Evolutionary conservation across 345 rosid genomes (phyloP).

Genomic region (Brassica napus): DNA sequence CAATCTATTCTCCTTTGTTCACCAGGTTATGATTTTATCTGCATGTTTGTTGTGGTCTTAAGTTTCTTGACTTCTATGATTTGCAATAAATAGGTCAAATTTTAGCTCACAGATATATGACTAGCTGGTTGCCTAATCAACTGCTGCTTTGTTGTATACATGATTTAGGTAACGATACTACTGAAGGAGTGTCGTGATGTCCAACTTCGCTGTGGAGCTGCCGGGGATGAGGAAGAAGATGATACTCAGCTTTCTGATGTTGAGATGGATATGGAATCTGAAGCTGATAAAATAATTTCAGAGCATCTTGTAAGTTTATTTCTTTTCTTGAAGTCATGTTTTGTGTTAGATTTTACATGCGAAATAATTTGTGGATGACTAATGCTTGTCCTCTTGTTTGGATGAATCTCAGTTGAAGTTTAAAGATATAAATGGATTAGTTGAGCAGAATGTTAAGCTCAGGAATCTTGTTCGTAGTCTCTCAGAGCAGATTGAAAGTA

Average conservation of each 20-base stretch:
- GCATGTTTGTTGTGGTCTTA: conserved; percentile 21
- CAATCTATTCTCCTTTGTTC: conserved; percentile 8
- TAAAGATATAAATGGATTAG: conserved; percentile 90
- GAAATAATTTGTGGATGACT: conserved; percentile 7
- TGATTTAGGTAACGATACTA: conserved; percentile 75
- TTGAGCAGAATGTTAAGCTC: conserved; percentile 94
- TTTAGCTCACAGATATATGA: conserved; percentile 13
- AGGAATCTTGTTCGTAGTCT: conserved; percentile 84
- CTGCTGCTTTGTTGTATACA: conserved; percentile 22
- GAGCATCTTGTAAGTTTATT: conserved; percentile 65
- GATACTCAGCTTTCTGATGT: conserved; percentile 40
- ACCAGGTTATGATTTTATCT: conserved; percentile 15
- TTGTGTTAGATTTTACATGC: conserved; percentile 18
- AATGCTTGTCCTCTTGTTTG: conserved; percentile 27
- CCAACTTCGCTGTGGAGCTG: conserved; percentile 83
- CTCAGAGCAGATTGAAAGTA: conserved; percentile 69
- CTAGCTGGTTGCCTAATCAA: conserved; percentile 26
- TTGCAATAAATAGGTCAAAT: conserved; percentile 10
- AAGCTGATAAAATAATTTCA: conserved; percentile 70
- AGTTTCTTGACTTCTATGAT: conserved; percentile 16
- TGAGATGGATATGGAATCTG: conserved; percentile 55
- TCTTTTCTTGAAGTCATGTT: neutral
- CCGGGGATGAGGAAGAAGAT: conserved; percentile 50
- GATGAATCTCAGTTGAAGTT: conserved; percentile 68
- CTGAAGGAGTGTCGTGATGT: conserved; percentile 95